Evolutionary conservation across 2,329 filamentous ascomycete genomes (phyloP).

Genomic region (Alternaria sp.): DNA sequence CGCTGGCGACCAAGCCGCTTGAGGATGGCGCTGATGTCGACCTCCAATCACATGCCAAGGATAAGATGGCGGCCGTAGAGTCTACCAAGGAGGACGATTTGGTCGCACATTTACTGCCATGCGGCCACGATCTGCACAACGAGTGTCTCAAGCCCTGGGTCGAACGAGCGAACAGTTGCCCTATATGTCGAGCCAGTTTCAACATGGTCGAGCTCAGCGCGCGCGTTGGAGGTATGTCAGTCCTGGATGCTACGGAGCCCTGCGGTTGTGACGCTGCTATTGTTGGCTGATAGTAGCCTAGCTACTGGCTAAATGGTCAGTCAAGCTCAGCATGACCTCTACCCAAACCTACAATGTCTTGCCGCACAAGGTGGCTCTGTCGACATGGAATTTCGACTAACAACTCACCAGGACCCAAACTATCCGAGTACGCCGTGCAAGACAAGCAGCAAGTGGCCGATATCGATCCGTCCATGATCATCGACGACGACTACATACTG

Average conservation of each 20-base stretch:
- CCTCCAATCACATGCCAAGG: constrained; percentile 22
- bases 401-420: constrained; percentile 55
- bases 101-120: constrained; percentile 72
- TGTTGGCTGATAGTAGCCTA: constrained; percentile 24
- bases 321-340: constrained; percentile 34
- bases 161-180: constrained; percentile 95
- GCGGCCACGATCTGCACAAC: constrained; percentile 91
- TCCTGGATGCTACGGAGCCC: constrained; percentile 20
- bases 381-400: constrained; percentile 20
- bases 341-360: constrained; percentile 10
- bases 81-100: constrained; percentile 54
- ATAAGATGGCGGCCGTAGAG: constrained; percentile 36
- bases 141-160: constrained; percentile 93
- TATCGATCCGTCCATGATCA: constrained; percentile 80
- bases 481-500: constrained; percentile 69
- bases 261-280: constrained; percentile 25
- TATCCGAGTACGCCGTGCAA: constrained; percentile 70
- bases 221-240: constrained; percentile 72
- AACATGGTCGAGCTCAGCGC: constrained; percentile 87
- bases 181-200: constrained; percentile 92
- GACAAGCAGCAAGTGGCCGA: constrained; percentile 91
- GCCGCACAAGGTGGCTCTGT: constrained; percentile 6
- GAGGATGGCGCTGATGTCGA: constrained; percentile 34
- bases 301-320: constrained; percentile 40
- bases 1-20: constrained; percentile 35